Conservation (phyloP, 1,284 basidiomycete species). For the Malassezia pachydermatis region DNA sequence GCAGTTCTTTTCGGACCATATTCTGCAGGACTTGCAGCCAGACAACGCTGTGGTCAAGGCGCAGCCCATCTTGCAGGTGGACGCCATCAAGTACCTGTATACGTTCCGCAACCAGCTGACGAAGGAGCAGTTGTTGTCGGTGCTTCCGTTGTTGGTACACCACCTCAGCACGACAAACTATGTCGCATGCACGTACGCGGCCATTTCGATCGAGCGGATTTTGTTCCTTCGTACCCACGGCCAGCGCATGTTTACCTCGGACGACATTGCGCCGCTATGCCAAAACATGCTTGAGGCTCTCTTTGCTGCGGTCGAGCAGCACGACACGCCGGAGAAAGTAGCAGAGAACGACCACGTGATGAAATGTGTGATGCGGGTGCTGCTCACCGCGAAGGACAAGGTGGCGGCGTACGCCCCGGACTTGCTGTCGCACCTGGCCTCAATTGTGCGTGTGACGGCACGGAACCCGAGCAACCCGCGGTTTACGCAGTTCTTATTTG, state of each 20-base stretch:
- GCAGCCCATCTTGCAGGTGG: constrained; percentile 77
- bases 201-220: constrained; percentile 50
- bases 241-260: constrained; percentile 60
- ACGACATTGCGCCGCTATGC: constrained; percentile 74
- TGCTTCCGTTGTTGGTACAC: constrained; percentile 74
- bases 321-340: constrained; percentile 79
- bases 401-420: constrained; percentile 61
- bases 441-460: constrained; percentile 73
- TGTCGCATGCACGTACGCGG: constrained; percentile 51
- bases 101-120: constrained; percentile 89
- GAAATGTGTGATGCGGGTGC: constrained; percentile 94
- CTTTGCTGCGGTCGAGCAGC: constrained; percentile 69
- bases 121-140: constrained; percentile 83
- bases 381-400: constrained; percentile 73
- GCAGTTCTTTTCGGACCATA: constrained; percentile 84
- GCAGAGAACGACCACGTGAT: constrained; percentile 97
- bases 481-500: constrained; percentile 95
- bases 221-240: constrained; percentile 66
- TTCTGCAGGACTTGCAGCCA: constrained; percentile 71
- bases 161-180: constrained; percentile 57
- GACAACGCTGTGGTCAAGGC: constrained; percentile 5
- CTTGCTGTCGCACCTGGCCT: constrained; percentile 66
- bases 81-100: constrained; percentile 61
- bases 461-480: constrained; percentile 95
- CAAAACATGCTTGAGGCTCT: constrained; percentile 66